Evolutionary conservation across 2,329 filamentous ascomycete species (phyloP).

Genomic region (Verruconis gallopava): DNA sequence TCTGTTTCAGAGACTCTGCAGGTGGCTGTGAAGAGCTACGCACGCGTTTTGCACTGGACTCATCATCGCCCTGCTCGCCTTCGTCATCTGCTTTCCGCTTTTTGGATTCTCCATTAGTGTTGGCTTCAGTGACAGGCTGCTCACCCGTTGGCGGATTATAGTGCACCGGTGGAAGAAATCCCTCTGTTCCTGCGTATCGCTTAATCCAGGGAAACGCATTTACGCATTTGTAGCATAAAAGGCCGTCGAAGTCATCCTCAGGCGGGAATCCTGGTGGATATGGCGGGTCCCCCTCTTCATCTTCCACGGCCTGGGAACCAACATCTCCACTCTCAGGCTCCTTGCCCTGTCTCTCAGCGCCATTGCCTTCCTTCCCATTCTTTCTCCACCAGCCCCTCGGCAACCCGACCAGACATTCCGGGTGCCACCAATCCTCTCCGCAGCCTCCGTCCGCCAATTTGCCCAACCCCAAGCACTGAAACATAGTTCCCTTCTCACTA

Average conservation of each 20-base stretch:
- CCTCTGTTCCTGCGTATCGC: slow-evolving; percentile 63
- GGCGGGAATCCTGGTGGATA: slow-evolving; percentile 75
- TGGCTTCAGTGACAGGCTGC: not conserved
- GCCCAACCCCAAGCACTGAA: slow-evolving; percentile 82
- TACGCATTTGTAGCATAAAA: slow-evolving; percentile 91
- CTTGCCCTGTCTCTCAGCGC: not conserved
- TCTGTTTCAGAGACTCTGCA: slow-evolving; percentile 9
- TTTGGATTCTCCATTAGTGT: not conserved
- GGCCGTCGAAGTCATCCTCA: slow-evolving; percentile 78
- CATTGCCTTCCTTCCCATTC: not conserved
- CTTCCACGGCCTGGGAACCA: slow-evolving; percentile 36
- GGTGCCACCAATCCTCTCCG: slow-evolving; percentile 97
- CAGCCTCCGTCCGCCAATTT: slow-evolving; percentile 72
- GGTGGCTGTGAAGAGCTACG: slow-evolving; percentile 28
- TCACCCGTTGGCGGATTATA: slow-evolving; percentile 3
- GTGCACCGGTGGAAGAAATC: slow-evolving; percentile 64
- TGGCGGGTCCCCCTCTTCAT: slow-evolving; percentile 43
- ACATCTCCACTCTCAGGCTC: slow-evolving; percentile 12
- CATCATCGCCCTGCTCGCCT: slow-evolving; percentile 17
- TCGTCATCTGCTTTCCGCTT: slow-evolving; percentile 12
- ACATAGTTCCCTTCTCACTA: slow-evolving; percentile 93
- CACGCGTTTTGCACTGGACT: slow-evolving; percentile 24
- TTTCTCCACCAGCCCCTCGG: slow-evolving; percentile 56
- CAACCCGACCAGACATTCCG: slow-evolving; percentile 76
- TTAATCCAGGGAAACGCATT: slow-evolving; percentile 86